A percentile compares a stretch with the other conserved stretches of the same genome.
Conservation (phyloP, 1,284 basidiomycete genomes). For the Xerocomus minutiporus region DNA sequence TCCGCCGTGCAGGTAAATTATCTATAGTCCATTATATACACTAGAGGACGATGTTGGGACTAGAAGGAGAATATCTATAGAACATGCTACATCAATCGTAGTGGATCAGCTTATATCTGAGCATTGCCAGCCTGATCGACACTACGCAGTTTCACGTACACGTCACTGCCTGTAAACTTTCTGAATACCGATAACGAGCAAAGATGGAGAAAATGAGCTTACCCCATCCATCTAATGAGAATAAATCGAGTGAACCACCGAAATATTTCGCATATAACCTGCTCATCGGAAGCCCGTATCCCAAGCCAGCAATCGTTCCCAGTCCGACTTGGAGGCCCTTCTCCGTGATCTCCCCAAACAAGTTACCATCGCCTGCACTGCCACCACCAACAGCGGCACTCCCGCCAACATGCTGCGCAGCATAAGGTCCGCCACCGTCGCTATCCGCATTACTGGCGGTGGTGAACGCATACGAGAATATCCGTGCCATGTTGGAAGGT, state of each 20-base stretch:
- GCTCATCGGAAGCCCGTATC: constrained; percentile 85
- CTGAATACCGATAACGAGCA: constrained; percentile 4
- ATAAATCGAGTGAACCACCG: constrained; percentile 71
- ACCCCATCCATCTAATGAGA: constrained; percentile 81
- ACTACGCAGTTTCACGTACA: constrained; percentile 69
- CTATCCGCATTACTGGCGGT: constrained; percentile 47
- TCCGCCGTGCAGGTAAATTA: background rate
- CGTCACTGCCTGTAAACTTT: constrained; percentile 56
- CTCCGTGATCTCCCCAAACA: constrained; percentile 73
- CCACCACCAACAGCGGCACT: constrained; percentile 54
- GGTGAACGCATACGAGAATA: constrained; percentile 90
- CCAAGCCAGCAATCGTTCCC: constrained; percentile 67
- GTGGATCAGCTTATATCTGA: constrained; percentile 21
- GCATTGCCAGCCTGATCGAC: constrained; percentile 65
- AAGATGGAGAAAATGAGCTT: constrained; percentile 19
- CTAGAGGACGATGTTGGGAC: background rate
- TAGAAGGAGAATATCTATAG: background rate
- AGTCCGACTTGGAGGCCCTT: constrained; percentile 68
- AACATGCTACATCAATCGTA: background rate
- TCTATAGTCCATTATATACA: constrained; percentile 8
- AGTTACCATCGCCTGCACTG: constrained; percentile 46
- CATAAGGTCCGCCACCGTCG: constrained; percentile 64
- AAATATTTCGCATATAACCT: constrained; percentile 79
- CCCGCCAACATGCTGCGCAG: constrained; percentile 68
- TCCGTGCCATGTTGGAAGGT: constrained; percentile 66